Evolutionary conservation across 805 yeast genomes (phyloP).

Genomic region (Candida ulmi): DNA sequence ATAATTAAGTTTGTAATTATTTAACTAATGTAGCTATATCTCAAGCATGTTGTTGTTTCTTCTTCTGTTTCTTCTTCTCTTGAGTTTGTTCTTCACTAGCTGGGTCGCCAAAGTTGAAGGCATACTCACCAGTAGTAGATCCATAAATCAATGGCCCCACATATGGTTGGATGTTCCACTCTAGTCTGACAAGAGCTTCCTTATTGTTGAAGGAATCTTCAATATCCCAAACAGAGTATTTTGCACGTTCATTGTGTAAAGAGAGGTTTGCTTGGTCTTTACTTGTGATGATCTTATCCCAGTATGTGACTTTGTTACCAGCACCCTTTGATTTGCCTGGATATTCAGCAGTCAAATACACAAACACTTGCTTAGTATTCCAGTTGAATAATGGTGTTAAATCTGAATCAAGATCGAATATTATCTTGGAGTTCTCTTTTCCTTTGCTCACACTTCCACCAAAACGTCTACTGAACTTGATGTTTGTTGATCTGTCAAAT

Average conservation of each 20-base stretch:
- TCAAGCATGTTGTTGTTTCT: constrained; percentile 2
- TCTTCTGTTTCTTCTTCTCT: constrained; percentile 9
- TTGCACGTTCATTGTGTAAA: constrained; percentile 50
- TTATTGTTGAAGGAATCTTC: constrained; percentile 52
- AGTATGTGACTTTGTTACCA: constrained; percentile 70
- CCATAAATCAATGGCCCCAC: constrained; percentile 80
- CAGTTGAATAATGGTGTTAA: constrained; percentile 81
- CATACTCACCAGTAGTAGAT: constrained; percentile 31
- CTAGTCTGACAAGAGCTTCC: constrained; percentile 62
- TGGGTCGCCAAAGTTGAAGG: constrained; percentile 15
- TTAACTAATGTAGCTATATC: too few species aligned
- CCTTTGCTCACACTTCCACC: constrained; percentile 65
- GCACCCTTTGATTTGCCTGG: constrained; percentile 31
- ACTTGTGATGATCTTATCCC: constrained; percentile 77
- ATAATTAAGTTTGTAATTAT: background rate
- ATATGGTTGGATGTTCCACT: constrained; percentile 91
- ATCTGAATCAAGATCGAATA: constrained; percentile 72
- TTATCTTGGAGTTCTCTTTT: constrained; percentile 69
- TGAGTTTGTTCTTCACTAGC: constrained; percentile 6
- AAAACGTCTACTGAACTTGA: constrained; percentile 52
- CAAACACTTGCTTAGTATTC: constrained; percentile 96
- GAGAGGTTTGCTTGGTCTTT: constrained; percentile 54
- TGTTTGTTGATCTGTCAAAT: constrained; percentile 26
- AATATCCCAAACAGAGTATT: constrained; percentile 86
- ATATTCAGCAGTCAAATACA: constrained; percentile 84